Base-by-base conservation (phyloP, 257 asterid genomes). In the Catharanthus roseus region DNA sequence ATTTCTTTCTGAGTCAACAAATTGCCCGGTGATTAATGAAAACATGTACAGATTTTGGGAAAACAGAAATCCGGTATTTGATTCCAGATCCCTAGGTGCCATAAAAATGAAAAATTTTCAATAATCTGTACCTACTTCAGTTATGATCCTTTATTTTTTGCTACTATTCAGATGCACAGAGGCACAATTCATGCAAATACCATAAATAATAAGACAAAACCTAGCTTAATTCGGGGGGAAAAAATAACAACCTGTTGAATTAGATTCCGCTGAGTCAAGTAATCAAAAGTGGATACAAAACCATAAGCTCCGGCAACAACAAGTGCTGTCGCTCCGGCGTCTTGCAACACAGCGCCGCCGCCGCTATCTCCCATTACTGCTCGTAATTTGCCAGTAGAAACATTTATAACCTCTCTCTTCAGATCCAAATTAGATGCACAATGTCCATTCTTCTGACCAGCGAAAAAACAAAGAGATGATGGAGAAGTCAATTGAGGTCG, bases 281-380 rank as follows among this genome's bases (percentile, higher is more conserved):
- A 45, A 65, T 89, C 89, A 79, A 93, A 93, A 67, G 83, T 73
- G 72, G 96, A 89, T 61, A 93, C 96, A 10, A 91, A 88, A 63
- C 81, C 91, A 70, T 93, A 89, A 36, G 92, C 97, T 41, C 96
- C 97, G 76, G 83, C 82, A 61, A 88, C 75, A 16, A 89, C 92
- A 63, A 83, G 69, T 34, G 83, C 91, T 66, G 96, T 80, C 58
- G 98, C 96, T 36, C 91, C 92, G 75, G 85, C 86, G 60, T 93
- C 98, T 78, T 83, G 91, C 21, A 86, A 47, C 66, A 78, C 66
- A 3, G 80, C 51, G 5, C 55, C 82, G 21, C 75, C 82, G n/a
- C n/a, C n/a, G n/a, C n/a, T n/a, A 23, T 44, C 65, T 61, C 80
- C 91, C 29, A 58, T 71, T 28, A 74, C 75, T 33, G 73, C 78